Evolutionary conservation across 805 yeast genomes (phyloP).

Genomic region (Kodamaea leandrae): DNA sequence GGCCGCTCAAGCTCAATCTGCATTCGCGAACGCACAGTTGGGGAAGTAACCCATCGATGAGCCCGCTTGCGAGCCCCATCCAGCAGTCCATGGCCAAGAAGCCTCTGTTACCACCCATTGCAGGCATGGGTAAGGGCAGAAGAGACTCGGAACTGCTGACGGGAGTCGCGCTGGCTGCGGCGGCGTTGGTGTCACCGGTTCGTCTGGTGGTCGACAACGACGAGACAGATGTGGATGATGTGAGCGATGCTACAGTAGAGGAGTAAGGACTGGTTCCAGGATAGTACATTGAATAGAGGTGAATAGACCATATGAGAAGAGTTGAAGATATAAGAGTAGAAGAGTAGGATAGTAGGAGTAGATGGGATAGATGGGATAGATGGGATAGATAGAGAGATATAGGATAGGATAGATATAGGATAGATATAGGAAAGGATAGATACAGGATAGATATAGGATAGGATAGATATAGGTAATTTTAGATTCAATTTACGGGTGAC

Average conservation of each 20-base stretch:
- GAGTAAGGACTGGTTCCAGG: constrained; percentile 3
- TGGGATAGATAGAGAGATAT: no score
- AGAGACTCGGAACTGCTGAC: constrained; percentile 8
- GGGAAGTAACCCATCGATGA: constrained; percentile 9
- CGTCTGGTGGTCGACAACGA: constrained; percentile 12
- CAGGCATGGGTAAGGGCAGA: constrained; percentile 8
- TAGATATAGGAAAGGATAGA: no score
- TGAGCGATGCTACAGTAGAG: constrained; percentile 16
- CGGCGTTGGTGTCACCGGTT: constrained; percentile 5
- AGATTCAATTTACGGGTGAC: no score
- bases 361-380: no score
- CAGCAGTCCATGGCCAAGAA: constrained; percentile 4
- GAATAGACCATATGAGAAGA: background rate
- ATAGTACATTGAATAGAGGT: background rate
- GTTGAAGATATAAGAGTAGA: background rate
- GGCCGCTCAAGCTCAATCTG: constrained; percentile 18
- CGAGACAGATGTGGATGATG: constrained; percentile 15
- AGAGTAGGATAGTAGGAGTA: background rate
- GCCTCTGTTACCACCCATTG: constrained; percentile 12
- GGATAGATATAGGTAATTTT: no score
- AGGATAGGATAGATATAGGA: no score
- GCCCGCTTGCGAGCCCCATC: constrained; percentile 14
- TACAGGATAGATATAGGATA: no score
- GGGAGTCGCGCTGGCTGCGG: constrained; percentile 2
- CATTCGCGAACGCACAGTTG: constrained; percentile 12